Evolutionary conservation across 2,329 filamentous ascomycete genomes (phyloP).

Genomic region (Phaeosphaeria sp.): DNA sequence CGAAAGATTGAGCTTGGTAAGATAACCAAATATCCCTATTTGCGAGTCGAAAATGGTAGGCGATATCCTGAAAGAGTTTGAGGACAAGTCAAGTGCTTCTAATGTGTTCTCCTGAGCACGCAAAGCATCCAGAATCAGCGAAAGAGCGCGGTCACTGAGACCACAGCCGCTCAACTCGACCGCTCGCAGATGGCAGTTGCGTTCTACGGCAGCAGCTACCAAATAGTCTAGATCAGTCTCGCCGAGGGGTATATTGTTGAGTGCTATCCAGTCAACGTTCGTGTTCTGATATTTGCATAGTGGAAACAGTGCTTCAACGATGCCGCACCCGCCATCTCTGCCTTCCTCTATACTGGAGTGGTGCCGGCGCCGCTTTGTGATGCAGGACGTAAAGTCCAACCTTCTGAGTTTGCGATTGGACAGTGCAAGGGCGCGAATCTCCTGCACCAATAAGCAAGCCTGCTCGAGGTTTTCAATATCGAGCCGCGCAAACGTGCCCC

Average conservation of each 20-base stretch:
- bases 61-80: constrained; percentile 69
- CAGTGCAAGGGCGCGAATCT: constrained; percentile 70
- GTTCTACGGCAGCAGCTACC: constrained; percentile 72
- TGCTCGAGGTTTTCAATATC: constrained; percentile 61
- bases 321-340: constrained; percentile 70
- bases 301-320: constrained; percentile 73
- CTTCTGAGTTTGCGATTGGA: constrained; percentile 69
- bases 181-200: constrained; percentile 69
- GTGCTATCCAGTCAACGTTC: constrained; percentile 73
- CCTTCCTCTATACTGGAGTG: constrained; percentile 51
- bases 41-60: constrained; percentile 70
- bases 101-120: constrained; percentile 70
- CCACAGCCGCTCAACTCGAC: constrained; percentile 72
- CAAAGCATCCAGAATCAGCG: constrained; percentile 69
- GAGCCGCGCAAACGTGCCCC: constrained; percentile 62
- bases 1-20: constrained; percentile 71
- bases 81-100: constrained; percentile 71
- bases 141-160: constrained; percentile 63
- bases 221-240: constrained; percentile 73
- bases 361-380: constrained; percentile 61
- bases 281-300: constrained; percentile 71
- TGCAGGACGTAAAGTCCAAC: constrained; percentile 70
- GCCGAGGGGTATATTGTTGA: constrained; percentile 73
- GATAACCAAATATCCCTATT: constrained; percentile 70
- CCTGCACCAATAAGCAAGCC: constrained; percentile 69